Conservation (phyloP, 1,284 basidiomycete genomes). For the Sanguinoderma infundibulare region DNA sequence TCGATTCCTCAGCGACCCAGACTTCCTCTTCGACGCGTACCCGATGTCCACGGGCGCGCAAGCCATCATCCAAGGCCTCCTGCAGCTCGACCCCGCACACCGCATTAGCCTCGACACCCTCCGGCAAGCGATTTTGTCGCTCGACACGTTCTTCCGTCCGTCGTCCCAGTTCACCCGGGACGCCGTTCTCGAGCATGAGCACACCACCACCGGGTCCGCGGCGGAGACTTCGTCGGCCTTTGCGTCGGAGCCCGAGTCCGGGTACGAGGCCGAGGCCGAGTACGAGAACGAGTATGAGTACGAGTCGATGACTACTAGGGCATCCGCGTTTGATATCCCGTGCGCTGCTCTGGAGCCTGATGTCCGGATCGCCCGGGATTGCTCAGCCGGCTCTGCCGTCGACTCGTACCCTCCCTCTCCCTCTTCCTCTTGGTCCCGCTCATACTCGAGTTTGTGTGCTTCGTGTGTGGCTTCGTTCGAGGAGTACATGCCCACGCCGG, state of each 20-base stretch:
- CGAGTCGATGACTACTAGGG: background rate
- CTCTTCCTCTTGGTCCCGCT: background rate
- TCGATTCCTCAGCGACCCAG: conserved; percentile 43
- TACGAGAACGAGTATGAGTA: background rate
- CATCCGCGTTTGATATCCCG: background rate
- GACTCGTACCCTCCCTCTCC: background rate
- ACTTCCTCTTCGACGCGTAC: conserved; percentile 69
- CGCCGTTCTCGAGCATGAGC: conserved; percentile 41
- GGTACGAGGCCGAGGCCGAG: no score
- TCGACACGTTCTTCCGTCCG: conserved; percentile 34
- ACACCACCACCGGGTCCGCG: conserved; percentile 61
- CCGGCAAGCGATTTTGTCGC: conserved; percentile 31
- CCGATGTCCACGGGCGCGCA: conserved; percentile 59
- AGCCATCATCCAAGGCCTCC: conserved; percentile 59
- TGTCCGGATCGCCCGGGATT: background rate
- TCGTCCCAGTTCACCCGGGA: background rate
- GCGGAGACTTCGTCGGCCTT: no score
- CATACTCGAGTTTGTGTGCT: background rate
- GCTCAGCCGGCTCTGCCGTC: background rate
- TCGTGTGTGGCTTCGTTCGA: background rate
- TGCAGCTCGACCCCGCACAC: conserved; percentile 51
- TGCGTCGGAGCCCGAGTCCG: background rate
- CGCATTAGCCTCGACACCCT: conserved; percentile 66
- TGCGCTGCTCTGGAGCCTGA: background rate
- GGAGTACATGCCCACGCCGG: background rate